Conservation (phyloP, 2,329 filamentous ascomycete genomes). For the Penicillium sp. region DNA sequence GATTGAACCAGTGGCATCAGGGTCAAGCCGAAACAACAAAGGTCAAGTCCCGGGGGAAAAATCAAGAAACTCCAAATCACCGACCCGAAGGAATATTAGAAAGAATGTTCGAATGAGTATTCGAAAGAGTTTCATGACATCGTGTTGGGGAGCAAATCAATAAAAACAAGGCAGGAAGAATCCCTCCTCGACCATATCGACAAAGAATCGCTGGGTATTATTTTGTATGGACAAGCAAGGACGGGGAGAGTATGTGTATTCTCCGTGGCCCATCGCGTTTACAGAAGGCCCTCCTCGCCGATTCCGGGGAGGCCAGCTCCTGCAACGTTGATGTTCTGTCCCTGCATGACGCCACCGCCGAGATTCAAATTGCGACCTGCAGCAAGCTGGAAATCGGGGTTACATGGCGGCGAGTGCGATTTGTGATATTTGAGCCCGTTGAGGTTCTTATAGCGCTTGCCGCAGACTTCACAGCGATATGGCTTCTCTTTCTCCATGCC, state of each 20-base stretch:
- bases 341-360: slow-evolving; percentile 49
- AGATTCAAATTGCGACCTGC: slow-evolving; percentile 44
- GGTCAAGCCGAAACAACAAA: slow-evolving; percentile 11
- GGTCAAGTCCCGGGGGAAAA: slow-evolving; percentile 6
- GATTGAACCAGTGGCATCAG: background rate
- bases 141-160: slow-evolving; percentile 21
- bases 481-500: slow-evolving; percentile 99
- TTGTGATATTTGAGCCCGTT: slow-evolving; percentile 97
- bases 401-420: slow-evolving; percentile 83
- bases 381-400: slow-evolving; percentile 72
- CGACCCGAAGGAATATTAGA: slow-evolving; percentile 11
- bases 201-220: slow-evolving; percentile 30
- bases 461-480: slow-evolving; percentile 94
- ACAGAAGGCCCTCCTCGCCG: slow-evolving; percentile 47
- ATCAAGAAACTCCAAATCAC: slow-evolving; percentile 26
- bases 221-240: slow-evolving; percentile 19
- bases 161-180: slow-evolving; percentile 3
- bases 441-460: slow-evolving; percentile 98
- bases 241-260: background rate
- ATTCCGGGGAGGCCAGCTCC: slow-evolving; percentile 52
- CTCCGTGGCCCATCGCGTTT: slow-evolving; percentile 10
- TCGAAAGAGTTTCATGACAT: slow-evolving; percentile 22
- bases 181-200: slow-evolving; percentile 27
- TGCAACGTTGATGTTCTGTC: slow-evolving; percentile 51
- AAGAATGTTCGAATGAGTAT: too few relatives aligned